phyloP scores from a whole-genome alignment of 2,329 filamentous ascomycete species.

The Calonectria montana region DNA sequence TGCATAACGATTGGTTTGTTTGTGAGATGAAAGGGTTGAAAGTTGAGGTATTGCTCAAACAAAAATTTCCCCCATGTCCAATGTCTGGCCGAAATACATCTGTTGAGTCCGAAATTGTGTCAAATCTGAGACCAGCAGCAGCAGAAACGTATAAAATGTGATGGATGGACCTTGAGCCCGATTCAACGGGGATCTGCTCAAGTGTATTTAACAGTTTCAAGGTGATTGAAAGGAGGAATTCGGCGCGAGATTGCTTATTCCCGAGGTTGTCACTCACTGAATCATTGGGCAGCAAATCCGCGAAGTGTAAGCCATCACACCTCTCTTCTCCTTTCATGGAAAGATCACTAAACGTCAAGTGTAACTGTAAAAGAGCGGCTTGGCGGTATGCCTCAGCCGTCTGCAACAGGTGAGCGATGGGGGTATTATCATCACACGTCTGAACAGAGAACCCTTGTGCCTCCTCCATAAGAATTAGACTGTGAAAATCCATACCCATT shows the following conservation, averaged over 20 bases:
- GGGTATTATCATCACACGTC: not conserved
- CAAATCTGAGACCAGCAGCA: not conserved
- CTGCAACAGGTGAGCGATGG: not conserved
- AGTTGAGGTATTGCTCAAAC: no score
- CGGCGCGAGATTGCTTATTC: not conserved
- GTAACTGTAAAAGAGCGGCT: not conserved
- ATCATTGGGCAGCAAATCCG: no score
- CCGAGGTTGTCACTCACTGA: no score
- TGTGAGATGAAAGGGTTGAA: not conserved
- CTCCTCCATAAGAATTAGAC: not conserved
- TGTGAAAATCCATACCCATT: not conserved
- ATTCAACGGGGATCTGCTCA: not conserved
- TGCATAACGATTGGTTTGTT: not conserved
- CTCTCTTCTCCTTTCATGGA: not conserved
- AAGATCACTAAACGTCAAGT: not conserved
- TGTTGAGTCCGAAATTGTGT: not conserved
- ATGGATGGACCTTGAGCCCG: not conserved
- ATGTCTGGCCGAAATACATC: not conserved
- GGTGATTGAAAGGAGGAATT: not conserved
- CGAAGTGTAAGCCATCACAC: not conserved
- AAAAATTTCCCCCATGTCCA: no score
- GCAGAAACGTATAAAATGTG: not conserved
- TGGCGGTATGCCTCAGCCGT: not conserved
- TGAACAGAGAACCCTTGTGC: not conserved
- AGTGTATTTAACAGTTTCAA: not conserved